Conservation (phyloP, 2,329 filamentous ascomycete species). For the Botrytis tulipae region DNA sequence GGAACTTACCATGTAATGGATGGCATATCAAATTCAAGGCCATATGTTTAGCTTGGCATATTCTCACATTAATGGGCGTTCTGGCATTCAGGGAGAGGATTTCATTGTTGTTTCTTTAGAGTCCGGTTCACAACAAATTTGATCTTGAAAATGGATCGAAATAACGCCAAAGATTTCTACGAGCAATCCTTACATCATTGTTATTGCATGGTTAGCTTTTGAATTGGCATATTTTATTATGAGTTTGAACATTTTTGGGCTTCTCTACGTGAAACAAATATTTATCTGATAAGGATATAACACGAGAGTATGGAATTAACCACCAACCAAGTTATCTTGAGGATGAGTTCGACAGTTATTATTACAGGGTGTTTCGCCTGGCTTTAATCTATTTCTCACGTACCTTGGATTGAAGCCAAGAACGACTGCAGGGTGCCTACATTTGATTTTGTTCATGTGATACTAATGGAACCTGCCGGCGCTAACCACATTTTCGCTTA, state of each 20-base stretch:
- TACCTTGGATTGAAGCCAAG: background rate
- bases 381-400: background rate
- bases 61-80: constrained; percentile 20
- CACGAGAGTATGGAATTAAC: background rate
- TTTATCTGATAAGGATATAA: background rate
- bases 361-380: background rate
- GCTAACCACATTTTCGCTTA: constrained; percentile 16
- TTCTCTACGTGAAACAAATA: background rate
- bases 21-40: constrained; percentile 18
- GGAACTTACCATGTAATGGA: constrained; percentile 16
- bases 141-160: background rate
- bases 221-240: constrained; percentile 9
- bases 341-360: background rate
- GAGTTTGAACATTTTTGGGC: background rate
- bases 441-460: constrained; percentile 12
- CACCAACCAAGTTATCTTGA: background rate
- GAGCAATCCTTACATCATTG: constrained; percentile 15
- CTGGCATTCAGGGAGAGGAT: constrained; percentile 21
- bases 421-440: background rate
- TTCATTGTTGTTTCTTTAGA: constrained; percentile 19
- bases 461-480: constrained; percentile 4
- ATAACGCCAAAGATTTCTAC: background rate
- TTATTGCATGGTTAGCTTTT: background rate
- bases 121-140: constrained; percentile 12
- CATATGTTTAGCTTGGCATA: constrained; percentile 25